Base-by-base conservation (phyloP, 805 yeast species). In the Gaillardinia entomophila region DNA sequence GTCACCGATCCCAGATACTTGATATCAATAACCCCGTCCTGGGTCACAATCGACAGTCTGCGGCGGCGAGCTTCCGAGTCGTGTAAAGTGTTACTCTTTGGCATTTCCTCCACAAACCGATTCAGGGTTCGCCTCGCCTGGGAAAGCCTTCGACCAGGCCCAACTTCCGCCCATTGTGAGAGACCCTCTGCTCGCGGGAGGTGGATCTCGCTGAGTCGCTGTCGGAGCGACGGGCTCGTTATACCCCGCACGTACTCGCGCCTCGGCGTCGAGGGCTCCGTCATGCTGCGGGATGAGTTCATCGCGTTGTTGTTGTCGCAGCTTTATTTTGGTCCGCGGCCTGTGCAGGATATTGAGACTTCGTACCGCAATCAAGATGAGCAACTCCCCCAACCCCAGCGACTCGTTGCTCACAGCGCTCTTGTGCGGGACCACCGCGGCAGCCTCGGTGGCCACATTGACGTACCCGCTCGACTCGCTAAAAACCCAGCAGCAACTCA, bases 381-480 rank as follows among this genome's bases (percentile, higher is more conserved):
- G 17, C 16, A 14, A 17, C n/a, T 28, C 8, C 12, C 11, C n/a
- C 27, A 16, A 13, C 20, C 8, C 25, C 19, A 37, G 46, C 23
- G 58, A 53, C 12, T 73, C 66, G 34, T 55, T 78, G 19, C 51
- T 77, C 16, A 74, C 82, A 3, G 82, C 84, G 0, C 60, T 75
- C 41, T 62, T 75, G 6, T 71, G 80, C 2, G 83, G 82, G 17
- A 65, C 75, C 14, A 67, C 75, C 1, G 82, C 89, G 0, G 81
- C 83, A 0, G 66, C 79, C 1, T 68, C 73, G 1, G 75, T 81
- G 20, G 75, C 86, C 0, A 71, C 80, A 0, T 39, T 79, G 16
- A 75, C 85, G 0, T 82, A 79, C 45, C 90, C 92, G 0, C 73
- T 82, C 41, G 92, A 82, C 47, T 80, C 71, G 43, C 53, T 78